phyloP scores from a whole-genome alignment of 805 yeast species.

The Ogataea salicorniae region DNA sequence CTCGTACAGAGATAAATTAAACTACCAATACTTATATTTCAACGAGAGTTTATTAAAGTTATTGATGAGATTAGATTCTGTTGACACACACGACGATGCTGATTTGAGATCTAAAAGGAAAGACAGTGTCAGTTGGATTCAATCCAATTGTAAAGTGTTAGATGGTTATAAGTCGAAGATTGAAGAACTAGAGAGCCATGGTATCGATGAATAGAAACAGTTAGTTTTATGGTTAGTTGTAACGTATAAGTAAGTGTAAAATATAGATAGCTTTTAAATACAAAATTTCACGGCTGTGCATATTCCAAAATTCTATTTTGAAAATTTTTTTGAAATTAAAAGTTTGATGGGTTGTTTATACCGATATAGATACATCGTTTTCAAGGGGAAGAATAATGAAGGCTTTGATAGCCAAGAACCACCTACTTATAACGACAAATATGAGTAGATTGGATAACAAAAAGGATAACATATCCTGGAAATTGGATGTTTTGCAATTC shows the following conservation, averaged over 20 bases:
- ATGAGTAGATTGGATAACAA: constrained; percentile 14
- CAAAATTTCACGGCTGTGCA: too few relatives aligned
- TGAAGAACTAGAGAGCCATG: constrained; percentile 14
- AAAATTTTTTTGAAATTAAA: too few relatives aligned
- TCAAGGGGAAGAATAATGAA: too few relatives aligned
- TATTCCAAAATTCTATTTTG: too few relatives aligned
- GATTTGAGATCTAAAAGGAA: constrained; percentile 54
- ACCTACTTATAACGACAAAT: neutral
- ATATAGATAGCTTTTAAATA: too few relatives aligned
- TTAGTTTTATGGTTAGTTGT: neutral
- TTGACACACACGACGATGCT: constrained; percentile 41
- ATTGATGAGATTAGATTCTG: constrained; percentile 59
- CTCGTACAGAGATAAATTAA: constrained; percentile 23
- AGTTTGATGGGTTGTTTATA: too few relatives aligned
- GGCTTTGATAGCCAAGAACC: too few relatives aligned
- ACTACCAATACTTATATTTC: constrained; percentile 50
- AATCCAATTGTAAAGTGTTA: constrained; percentile 49
- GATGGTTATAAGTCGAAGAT: constrained; percentile 33
- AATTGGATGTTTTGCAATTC: constrained; percentile 51
- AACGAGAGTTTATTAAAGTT: constrained; percentile 67
- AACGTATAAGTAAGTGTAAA: neutral
- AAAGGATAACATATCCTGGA: constrained; percentile 42
- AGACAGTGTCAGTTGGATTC: constrained; percentile 54
- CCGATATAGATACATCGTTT: too few relatives aligned
- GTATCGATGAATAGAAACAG: constrained; percentile 5